phyloP scores from a whole-genome alignment of 1,284 basidiomycete genomes.

The Porogramme epimiltina region DNA sequence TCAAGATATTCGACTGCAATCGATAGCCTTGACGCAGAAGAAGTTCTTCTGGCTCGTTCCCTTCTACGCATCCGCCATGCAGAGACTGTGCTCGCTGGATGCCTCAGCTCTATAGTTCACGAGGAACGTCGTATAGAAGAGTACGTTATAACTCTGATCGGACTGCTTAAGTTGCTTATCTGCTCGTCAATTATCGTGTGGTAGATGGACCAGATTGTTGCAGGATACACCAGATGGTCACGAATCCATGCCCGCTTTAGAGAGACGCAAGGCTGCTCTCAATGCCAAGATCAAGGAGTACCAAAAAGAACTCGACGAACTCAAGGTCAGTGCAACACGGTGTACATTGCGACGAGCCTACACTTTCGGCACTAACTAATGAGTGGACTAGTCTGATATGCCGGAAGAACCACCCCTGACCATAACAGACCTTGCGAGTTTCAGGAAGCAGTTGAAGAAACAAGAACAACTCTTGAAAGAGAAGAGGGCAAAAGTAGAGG shows the following conservation, averaged over 20 bases:
- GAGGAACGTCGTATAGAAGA: slow-evolving; percentile 39
- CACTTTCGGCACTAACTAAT: background rate
- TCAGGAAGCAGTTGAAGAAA: slow-evolving; percentile 39
- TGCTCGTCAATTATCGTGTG: background rate
- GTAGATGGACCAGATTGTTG: slow-evolving; percentile 40
- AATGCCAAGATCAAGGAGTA: slow-evolving; percentile 48
- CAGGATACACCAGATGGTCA: slow-evolving; percentile 26
- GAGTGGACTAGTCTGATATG: slow-evolving; percentile 30
- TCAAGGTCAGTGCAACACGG: slow-evolving; percentile 39
- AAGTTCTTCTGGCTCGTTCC: slow-evolving; percentile 33
- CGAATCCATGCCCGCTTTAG: slow-evolving; percentile 33
- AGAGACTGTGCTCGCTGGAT: slow-evolving; percentile 38
- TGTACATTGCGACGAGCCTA: too few relatives aligned
- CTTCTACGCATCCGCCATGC: slow-evolving; percentile 35
- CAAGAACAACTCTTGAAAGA: slow-evolving; percentile 41
- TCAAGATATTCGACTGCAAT: slow-evolving; percentile 42
- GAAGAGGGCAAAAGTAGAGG: slow-evolving; percentile 44
- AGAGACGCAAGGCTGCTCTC: slow-evolving; percentile 40
- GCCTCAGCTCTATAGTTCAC: slow-evolving; percentile 35
- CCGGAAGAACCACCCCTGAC: slow-evolving; percentile 36
- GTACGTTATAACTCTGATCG: too few relatives aligned
- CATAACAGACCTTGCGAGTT: slow-evolving; percentile 37
- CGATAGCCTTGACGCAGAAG: slow-evolving; percentile 34
- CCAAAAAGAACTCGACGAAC: slow-evolving; percentile 38
- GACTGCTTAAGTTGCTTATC: too few relatives aligned